A percentile compares a stretch with the other conserved stretches of the same genome.
Evolutionary conservation across 1,284 basidiomycete species (phyloP).

Genomic region (Malassezia restricta): DNA sequence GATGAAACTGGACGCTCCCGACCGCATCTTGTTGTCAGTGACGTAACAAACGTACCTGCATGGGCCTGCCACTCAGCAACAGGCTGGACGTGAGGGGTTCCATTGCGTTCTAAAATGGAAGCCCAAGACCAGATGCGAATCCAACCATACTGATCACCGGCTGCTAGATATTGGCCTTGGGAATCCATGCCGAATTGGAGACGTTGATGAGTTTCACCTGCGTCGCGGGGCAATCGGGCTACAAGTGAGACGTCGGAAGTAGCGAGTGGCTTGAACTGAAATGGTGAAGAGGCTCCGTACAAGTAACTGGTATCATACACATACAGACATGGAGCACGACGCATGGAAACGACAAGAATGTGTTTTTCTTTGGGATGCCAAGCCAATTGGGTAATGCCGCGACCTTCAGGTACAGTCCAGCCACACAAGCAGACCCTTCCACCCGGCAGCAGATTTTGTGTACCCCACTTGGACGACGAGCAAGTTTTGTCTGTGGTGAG

Average conservation of each 20-base stretch:
- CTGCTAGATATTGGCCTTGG: neutral
- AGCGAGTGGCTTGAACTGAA: neutral
- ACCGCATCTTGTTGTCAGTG: slow-evolving; percentile 4
- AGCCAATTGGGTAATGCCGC: slow-evolving; percentile 6
- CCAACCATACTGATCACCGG: slow-evolving; percentile 6
- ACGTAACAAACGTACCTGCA: neutral
- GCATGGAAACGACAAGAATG: slow-evolving; percentile 7
- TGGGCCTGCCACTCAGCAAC: slow-evolving; percentile 3
- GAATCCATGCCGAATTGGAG: slow-evolving; percentile 8
- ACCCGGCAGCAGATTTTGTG: neutral
- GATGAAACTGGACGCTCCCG: slow-evolving; percentile 8
- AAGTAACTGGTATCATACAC: slow-evolving; percentile 14
- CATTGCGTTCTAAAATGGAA: neutral
- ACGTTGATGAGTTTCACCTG: slow-evolving; percentile 1
- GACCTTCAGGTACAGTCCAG: slow-evolving; percentile 3
- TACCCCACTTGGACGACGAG: neutral
- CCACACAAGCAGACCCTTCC: neutral
- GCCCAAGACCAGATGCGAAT: slow-evolving; percentile 8
- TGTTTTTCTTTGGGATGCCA: slow-evolving; percentile 10
- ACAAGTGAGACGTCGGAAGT: neutral
- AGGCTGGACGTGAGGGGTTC: neutral
- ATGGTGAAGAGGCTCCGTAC: neutral
- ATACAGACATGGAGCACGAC: neutral
- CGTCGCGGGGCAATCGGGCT: neutral
- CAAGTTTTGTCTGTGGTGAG: neutral